Conservation (phyloP, 345 rosid species). For the Iberis pinnata region DNA sequence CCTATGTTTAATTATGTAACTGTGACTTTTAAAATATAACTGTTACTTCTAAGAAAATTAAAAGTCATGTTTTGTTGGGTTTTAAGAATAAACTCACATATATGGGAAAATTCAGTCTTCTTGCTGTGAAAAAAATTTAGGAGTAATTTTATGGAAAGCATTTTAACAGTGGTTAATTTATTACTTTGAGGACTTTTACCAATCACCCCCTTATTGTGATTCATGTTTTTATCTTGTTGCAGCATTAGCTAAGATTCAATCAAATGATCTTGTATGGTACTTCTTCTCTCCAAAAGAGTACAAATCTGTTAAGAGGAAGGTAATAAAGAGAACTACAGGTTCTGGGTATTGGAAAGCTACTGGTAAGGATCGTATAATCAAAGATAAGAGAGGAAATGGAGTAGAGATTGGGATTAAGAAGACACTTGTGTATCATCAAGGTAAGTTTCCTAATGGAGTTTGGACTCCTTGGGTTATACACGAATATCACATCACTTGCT, state of each 20-base stretch:
- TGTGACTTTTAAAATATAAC: no score
- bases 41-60: no score
- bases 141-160: no score
- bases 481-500: slow-evolving; percentile 29
- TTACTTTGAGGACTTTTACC: no score
- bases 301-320: slow-evolving; percentile 11
- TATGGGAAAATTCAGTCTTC: no score
- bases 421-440: slow-evolving; percentile 33
- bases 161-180: no score
- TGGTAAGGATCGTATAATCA: slow-evolving; percentile 32
- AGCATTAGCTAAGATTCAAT: slow-evolving; percentile 12
- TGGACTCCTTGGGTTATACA: slow-evolving; percentile 30
- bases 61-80: no score
- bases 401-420: slow-evolving; percentile 38
- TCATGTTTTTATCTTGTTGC: no score
- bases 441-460: neutral
- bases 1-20: no score
- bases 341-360: slow-evolving; percentile 44
- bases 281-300: slow-evolving; percentile 26
- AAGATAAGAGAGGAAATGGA: neutral
- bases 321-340: slow-evolving; percentile 26
- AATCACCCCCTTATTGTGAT: no score
- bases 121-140: no score
- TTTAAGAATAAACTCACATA: no score
- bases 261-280: slow-evolving; percentile 34